Evolutionary conservation across 805 yeast genomes (phyloP).

Genomic region (Komagataella populi): DNA sequence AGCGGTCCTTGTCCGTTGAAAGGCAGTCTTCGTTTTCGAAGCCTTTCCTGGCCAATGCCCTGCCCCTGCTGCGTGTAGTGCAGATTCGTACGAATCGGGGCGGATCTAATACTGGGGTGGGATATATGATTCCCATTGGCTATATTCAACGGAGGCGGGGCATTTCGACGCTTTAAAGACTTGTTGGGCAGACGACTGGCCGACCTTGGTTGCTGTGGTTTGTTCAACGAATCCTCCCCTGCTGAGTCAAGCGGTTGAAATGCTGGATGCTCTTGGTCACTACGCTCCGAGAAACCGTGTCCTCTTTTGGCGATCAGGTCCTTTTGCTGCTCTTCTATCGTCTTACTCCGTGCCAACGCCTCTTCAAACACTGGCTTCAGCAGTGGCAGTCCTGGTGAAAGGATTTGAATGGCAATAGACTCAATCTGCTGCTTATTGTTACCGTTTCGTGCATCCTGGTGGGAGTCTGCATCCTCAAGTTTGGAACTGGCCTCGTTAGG

Average conservation of each 20-base stretch:
- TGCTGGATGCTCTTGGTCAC: neutral
- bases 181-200: neutral
- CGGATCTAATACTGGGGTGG: conserved; percentile 1
- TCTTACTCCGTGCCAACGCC: neutral
- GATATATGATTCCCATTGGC: neutral
- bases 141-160: conserved; percentile 4
- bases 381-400: conserved; percentile 3
- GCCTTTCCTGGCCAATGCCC: neutral
- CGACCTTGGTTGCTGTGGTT: neutral
- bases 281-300: neutral
- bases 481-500: neutral
- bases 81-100: neutral
- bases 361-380: neutral
- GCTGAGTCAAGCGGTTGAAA: neutral
- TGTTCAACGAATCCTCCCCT: neutral
- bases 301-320: conserved; percentile 1
- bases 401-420: conserved; percentile 2
- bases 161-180: conserved; percentile 1
- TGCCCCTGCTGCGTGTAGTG: neutral
- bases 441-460: neutral
- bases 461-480: neutral
- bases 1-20: neutral
- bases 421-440: neutral
- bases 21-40: neutral
- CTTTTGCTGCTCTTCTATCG: conserved; percentile 2